Conservation (phyloP, 2,329 filamentous ascomycete species). For the Akanthomyces lecanii region DNA sequence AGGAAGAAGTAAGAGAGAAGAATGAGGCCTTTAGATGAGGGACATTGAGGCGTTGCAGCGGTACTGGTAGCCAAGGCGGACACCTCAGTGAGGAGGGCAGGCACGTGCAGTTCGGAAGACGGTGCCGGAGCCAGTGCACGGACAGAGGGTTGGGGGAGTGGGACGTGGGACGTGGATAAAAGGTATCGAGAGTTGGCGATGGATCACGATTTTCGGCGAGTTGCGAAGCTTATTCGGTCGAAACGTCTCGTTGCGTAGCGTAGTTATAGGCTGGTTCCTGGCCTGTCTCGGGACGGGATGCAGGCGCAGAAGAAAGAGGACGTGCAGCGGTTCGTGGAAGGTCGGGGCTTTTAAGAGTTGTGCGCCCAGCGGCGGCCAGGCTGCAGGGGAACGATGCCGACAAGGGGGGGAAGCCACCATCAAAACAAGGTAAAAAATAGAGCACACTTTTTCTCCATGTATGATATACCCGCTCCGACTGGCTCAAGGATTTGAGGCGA, state of each 20-base stretch:
- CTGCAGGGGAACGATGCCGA: constrained; percentile 2
- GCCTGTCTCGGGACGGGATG: background rate
- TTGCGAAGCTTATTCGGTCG: background rate
- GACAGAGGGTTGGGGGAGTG: background rate
- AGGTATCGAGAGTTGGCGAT: background rate
- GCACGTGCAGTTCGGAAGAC: constrained; percentile 10
- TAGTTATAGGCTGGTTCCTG: background rate
- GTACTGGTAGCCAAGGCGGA: background rate
- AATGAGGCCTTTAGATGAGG: constrained; percentile 12
- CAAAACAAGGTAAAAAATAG: background rate
- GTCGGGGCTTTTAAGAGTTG: background rate
- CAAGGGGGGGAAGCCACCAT: background rate
- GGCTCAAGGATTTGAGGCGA: background rate
- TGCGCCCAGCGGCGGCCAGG: background rate
- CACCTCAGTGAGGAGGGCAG: constrained; percentile 1
- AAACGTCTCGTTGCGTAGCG: background rate
- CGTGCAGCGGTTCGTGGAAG: constrained; percentile 11
- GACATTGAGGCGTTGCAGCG: background rate
- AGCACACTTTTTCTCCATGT: background rate
- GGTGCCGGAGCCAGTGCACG: constrained; percentile 5
- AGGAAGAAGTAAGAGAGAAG: background rate
- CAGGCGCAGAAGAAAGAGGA: constrained; percentile 7
- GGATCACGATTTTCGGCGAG: background rate
- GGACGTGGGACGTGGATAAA: background rate
- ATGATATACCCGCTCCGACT: background rate